Base-by-base conservation (phyloP, 2,329 filamentous ascomycete species). In the Amylocarpus encephaloides region DNA sequence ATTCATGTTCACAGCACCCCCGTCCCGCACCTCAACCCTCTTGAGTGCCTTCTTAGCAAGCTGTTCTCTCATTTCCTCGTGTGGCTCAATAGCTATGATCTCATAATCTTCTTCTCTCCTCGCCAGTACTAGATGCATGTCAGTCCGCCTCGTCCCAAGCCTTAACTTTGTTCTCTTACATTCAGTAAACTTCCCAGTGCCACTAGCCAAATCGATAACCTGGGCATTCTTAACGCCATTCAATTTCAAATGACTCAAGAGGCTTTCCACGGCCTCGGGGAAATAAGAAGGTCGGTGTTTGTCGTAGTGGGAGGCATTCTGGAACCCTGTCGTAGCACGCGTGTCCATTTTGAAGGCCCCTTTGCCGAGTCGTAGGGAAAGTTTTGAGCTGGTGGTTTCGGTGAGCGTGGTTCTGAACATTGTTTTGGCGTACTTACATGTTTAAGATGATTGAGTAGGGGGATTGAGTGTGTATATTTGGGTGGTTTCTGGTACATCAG, bases 111-210 rank as follows among this genome's bases (percentile, higher is more conserved):
- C 85, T 0, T 73, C 69, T 29, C 83, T 70, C 12, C 66, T 69
- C 6, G 79, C 77, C 32, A 89, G 71, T 15, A 75, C 59, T 40
- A 40, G 18, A 10, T 36, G 11, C 34, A 13, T 13, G 12, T 29
- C 26, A 30, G 26, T 19, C 41, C 5, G 4, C 16, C 10, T 19
- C 18, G 13, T 19, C 41, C 13, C 2, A 29, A 30, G 13, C n/a
- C n/a, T 3, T 26, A n/a, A 29, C 22, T 26, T 29, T 30, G 19
- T 13, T 36, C 34, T 36, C 38, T 40, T 16, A 40, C 38, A 18
- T 64, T 83, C 79, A 0, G 84, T 87, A 61, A 87, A 82, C 61
- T 86, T 86, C 22, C 85, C 85, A 0, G 83, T 86, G 0, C 84
- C 83, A 2, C 82, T 80, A 1, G 77, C 84, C 15, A 88, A 70